These are phyloP conservation scores for Dioscorea cayenensis DNA, from an alignment of 116 monocot species.

Conservation along the genomic window DNA sequence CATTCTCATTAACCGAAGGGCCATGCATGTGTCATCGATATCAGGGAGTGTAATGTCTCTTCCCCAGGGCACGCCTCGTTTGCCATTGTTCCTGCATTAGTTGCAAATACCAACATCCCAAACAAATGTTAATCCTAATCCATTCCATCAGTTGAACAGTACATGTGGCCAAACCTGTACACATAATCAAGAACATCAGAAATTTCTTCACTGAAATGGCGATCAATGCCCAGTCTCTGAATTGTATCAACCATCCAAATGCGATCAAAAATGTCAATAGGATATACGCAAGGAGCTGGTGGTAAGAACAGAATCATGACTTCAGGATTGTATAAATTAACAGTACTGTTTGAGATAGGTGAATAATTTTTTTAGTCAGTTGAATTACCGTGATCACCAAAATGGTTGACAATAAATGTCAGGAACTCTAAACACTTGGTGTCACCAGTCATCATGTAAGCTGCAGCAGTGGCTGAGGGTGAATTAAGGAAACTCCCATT, in stretches of 20 bases:
- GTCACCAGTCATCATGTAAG: slow-evolving; percentile 27
- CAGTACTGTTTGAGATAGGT: too few relatives aligned
- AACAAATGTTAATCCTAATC: too few relatives aligned
- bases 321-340: too few relatives aligned
- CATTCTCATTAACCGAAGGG: too few relatives aligned
- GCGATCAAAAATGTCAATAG: slow-evolving; percentile 14
- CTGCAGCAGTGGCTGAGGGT: slow-evolving; percentile 25
- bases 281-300: slow-evolving; percentile 13
- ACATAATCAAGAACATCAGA: slow-evolving; percentile 12
- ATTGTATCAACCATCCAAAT: slow-evolving; percentile 22
- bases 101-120: too few relatives aligned
- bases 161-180: background rate
- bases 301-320: background rate
- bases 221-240: slow-evolving; percentile 20
- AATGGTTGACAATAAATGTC: background rate
- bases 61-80: slow-evolving; percentile 43
- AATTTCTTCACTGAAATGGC: slow-evolving; percentile 13
- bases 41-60: slow-evolving; percentile 8
- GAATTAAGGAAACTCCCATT: slow-evolving; percentile 23
- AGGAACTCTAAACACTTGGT: slow-evolving; percentile 22
- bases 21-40: too few relatives aligned
- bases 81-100: background rate
- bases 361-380: too few relatives aligned
- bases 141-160: too few relatives aligned
- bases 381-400: background rate